Base-by-base conservation (phyloP, 2,329 filamentous ascomycete genomes). In the Aspergillus oerlinghausenensis region DNA sequence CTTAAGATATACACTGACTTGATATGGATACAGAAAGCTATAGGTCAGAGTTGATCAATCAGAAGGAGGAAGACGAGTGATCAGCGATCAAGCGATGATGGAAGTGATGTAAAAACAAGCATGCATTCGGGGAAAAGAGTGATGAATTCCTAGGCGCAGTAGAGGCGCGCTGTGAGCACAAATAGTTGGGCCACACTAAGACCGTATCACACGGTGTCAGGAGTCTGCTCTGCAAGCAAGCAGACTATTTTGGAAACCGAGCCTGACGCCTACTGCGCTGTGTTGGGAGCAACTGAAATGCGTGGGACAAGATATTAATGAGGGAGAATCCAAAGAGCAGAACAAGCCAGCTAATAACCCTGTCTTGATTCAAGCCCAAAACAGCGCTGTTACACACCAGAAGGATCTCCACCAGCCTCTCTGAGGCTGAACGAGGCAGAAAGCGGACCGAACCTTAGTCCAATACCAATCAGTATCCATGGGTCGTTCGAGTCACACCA, bases 101-200 rank as follows among this genome's bases (percentile, higher is more conserved):
- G 23, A 7, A 23, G 11, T 26, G 43, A 26, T 23, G 43, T 47
- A 49, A 54, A 56, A 57, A 49, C 49, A 51, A 48, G 55, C 48
- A 53, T 29, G 43, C 32, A 60, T 59, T 65, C 59, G 58, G 62
- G 61, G 60, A 62, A 52, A 63, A 59, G 62, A 55, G 56, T 61
- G 55, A 60, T 61, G 54, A 59, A 58, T 60, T 51, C 45, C 54
- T 55, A 52, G 45, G 58, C 58, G 56, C 51, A 60, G 55, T 54
- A 48, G 51, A 49, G 50, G 51, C 50, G 26, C 59, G 63, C 56
- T 57, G 62, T 62, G 64, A 58, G 67, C 63, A 56, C 69, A 67
- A 73, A 73, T 72, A 50, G 60, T 51, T 60, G 63, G 59, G 56
- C 64, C 67, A 66, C 70, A 73, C 70, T 67, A 68, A 60, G 61